Percentiles rank a stretch among this genome's conserved stretches.
Evolutionary conservation across 2,329 filamentous ascomycete species (phyloP).

Genomic region (Fusarium ambrosium): DNA sequence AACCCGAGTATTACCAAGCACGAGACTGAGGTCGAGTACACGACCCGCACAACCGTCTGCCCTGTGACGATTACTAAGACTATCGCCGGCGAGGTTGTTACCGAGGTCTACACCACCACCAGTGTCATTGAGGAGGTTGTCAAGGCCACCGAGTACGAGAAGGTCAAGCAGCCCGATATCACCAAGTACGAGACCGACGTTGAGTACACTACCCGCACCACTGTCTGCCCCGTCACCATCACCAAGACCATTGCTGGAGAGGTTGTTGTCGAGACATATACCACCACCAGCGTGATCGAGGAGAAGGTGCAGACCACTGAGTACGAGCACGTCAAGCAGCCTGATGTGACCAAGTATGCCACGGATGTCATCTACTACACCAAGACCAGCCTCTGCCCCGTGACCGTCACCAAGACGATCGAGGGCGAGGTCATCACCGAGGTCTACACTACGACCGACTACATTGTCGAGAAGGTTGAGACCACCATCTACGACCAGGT

Average conservation of each 20-base stretch:
- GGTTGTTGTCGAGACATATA: constrained; percentile 40
- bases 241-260: constrained; percentile 49
- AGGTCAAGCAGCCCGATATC: constrained; percentile 49
- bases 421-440: constrained; percentile 41
- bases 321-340: constrained; percentile 52
- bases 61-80: constrained; percentile 51
- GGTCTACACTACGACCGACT: constrained; percentile 46
- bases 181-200: constrained; percentile 51
- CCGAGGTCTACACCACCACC: constrained; percentile 51
- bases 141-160: constrained; percentile 51
- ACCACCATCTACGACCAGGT: constrained; percentile 53
- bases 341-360: constrained; percentile 47
- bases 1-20: constrained; percentile 55
- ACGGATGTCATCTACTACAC: constrained; percentile 57
- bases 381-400: constrained; percentile 58
- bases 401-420: constrained; percentile 54
- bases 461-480: constrained; percentile 52
- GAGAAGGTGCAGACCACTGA: constrained; percentile 48
- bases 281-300: constrained; percentile 43
- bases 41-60: constrained; percentile 59
- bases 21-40: constrained; percentile 53
- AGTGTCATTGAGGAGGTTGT: constrained; percentile 48
- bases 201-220: constrained; percentile 56
- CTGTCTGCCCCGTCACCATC: constrained; percentile 57
- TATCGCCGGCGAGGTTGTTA: constrained; percentile 57